phyloP scores from a whole-genome alignment of 2,329 filamentous ascomycete species.

The Sclerotinia spermophila region DNA sequence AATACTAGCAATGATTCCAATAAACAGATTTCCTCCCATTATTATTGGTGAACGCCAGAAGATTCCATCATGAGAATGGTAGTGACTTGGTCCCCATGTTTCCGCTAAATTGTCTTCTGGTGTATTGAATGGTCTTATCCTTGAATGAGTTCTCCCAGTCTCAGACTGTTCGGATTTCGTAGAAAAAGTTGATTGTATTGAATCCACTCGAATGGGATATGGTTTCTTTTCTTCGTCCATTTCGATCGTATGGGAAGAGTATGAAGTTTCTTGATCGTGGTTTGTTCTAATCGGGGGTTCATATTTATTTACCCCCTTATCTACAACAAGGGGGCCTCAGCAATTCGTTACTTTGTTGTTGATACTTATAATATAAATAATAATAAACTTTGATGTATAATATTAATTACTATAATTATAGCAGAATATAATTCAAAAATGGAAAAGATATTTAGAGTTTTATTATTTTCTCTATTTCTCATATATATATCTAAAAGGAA shows the following conservation, averaged over 20 bases:
- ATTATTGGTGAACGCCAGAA: constrained; percentile 24
- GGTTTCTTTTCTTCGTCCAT: neutral
- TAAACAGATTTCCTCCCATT: constrained; percentile 20
- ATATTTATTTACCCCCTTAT: too few relatives aligned
- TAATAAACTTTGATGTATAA: too few relatives aligned
- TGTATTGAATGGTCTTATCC: neutral
- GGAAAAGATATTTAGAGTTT: too few relatives aligned
- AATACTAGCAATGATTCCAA: constrained; percentile 20
- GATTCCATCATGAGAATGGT: constrained; percentile 7
- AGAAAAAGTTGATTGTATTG: neutral
- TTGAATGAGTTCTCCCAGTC: neutral
- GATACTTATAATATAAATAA: too few relatives aligned
- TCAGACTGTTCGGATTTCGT: neutral
- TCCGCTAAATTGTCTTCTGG: neutral
- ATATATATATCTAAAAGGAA: too few relatives aligned
- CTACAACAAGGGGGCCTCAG: too few relatives aligned
- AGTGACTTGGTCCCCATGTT: neutral
- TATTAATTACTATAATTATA: too few relatives aligned
- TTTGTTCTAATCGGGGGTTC: too few relatives aligned
- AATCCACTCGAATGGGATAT: neutral
- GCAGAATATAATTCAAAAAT: too few relatives aligned
- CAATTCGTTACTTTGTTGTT: too few relatives aligned
- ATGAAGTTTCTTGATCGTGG: neutral
- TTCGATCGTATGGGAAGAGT: neutral
- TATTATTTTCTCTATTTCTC: too few relatives aligned